A percentile compares a stretch with the other conserved stretches of the same genome.
Evolutionary conservation across 1,284 basidiomycete genomes (phyloP).

Genomic region (Mycosarcoma maydis): DNA sequence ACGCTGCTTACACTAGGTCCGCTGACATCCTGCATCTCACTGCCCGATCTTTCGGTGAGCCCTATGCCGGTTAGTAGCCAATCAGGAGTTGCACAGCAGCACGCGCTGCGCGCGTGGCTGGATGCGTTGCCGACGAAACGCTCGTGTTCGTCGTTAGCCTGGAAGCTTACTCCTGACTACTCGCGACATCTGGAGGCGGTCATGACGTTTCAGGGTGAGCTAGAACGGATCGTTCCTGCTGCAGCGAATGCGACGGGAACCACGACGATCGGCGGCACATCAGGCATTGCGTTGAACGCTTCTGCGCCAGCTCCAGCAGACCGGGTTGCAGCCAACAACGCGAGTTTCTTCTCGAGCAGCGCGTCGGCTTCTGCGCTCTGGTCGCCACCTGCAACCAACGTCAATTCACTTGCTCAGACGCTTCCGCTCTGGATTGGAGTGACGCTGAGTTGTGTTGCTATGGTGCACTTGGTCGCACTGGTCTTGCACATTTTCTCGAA

Average conservation of each 20-base stretch:
- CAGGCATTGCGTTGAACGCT: not conserved
- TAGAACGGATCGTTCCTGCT: conserved; percentile 10
- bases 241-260: too few species aligned
- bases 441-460: not conserved
- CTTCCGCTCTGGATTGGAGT: conserved; percentile 31
- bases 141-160: conserved; percentile 12
- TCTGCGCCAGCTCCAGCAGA: too few species aligned
- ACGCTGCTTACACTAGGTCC: conserved; percentile 28
- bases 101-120: conserved; percentile 13
- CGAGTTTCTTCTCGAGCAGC: not conserved
- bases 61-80: not conserved
- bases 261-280: too few species aligned
- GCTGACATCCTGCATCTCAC: conserved; percentile 20
- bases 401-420: not conserved
- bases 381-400: not conserved
- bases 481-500: conserved; percentile 22
- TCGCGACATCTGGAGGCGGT: conserved; percentile 9
- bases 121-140: not conserved
- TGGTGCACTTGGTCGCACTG: conserved; percentile 16
- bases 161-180: conserved; percentile 22
- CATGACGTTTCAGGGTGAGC: conserved; percentile 7
- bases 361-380: not conserved
- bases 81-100: not conserved
- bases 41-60: conserved; percentile 4
- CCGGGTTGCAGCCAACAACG: not conserved